phyloP scores from a whole-genome alignment of 306 rosid genomes.

The Luffa aegyptiaca region DNA sequence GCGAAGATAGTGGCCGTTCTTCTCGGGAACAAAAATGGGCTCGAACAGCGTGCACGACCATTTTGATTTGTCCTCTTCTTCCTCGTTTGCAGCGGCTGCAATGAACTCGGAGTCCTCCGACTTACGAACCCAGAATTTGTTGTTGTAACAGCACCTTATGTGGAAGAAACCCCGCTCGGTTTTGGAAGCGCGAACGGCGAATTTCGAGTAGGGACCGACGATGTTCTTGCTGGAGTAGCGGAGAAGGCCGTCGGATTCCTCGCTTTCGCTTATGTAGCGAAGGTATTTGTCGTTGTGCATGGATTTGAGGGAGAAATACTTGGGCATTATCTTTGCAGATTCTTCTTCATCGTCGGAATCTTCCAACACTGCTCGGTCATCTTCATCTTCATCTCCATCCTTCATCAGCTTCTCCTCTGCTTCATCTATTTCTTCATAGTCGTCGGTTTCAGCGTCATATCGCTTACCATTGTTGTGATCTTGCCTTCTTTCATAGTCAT shows the following conservation, averaged over 20 bases:
- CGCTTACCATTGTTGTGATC: too few relatives aligned
- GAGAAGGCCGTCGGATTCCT: not conserved
- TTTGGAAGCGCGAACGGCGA: not conserved
- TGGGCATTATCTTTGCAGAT: too few relatives aligned
- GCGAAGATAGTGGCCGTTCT: not conserved
- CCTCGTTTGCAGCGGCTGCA: not conserved
- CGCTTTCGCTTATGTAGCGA: not conserved
- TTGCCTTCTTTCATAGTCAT: too few relatives aligned
- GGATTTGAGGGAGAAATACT: constrained; percentile 9
- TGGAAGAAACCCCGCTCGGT: not conserved
- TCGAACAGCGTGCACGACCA: constrained; percentile 3
- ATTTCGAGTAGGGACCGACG: constrained; percentile 1
- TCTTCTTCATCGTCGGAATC: too few relatives aligned
- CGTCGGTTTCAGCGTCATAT: too few relatives aligned
- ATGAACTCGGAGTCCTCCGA: not conserved
- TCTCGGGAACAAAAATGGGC: not conserved
- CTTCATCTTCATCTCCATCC: too few relatives aligned
- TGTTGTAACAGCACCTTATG: constrained; percentile 4
- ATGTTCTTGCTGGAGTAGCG: not conserved
- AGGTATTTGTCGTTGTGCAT: not conserved
- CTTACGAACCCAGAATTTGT: not conserved
- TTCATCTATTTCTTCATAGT: too few relatives aligned
- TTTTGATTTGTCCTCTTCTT: not conserved
- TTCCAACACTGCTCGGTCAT: too few relatives aligned
- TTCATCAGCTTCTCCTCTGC: too few relatives aligned